Evolutionary conservation across 305 asterid genomes (phyloP).

Genomic region (Solanum hybrid): DNA sequence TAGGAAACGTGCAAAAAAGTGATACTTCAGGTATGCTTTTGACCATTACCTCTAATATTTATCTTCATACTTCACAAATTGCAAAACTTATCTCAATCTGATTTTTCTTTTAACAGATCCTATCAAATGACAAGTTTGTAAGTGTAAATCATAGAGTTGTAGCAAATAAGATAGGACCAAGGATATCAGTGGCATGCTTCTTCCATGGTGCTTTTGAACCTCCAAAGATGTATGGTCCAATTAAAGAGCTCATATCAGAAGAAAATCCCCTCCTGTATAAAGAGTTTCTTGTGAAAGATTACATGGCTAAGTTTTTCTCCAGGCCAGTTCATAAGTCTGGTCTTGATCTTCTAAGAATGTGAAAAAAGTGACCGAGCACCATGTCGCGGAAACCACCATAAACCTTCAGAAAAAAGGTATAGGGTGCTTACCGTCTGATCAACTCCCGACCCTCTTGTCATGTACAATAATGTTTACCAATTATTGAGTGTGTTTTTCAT

Average conservation of each 20-base stretch:
- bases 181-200: conserved; percentile 61
- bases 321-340: conserved; percentile 33
- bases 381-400: background rate
- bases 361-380: background rate
- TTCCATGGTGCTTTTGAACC: conserved; percentile 26
- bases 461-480: background rate
- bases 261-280: conserved; percentile 23
- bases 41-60: no score
- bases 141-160: conserved; percentile 49
- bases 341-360: conserved; percentile 31
- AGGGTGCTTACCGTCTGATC: no score
- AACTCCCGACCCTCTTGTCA: background rate
- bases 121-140: conserved; percentile 31
- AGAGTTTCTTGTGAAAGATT: conserved; percentile 38
- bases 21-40: no score
- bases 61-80: no score
- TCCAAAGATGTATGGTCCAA: conserved; percentile 34
- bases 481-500: background rate
- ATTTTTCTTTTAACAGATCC: conserved; percentile 12
- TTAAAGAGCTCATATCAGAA: conserved; percentile 29
- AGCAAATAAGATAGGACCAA: conserved; percentile 42
- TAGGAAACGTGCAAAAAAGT: no score
- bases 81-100: background rate
- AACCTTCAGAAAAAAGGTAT: background rate
- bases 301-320: conserved; percentile 18